Conservation (phyloP, 129 eudicot genomes). For the Artemisia argyi region DNA sequence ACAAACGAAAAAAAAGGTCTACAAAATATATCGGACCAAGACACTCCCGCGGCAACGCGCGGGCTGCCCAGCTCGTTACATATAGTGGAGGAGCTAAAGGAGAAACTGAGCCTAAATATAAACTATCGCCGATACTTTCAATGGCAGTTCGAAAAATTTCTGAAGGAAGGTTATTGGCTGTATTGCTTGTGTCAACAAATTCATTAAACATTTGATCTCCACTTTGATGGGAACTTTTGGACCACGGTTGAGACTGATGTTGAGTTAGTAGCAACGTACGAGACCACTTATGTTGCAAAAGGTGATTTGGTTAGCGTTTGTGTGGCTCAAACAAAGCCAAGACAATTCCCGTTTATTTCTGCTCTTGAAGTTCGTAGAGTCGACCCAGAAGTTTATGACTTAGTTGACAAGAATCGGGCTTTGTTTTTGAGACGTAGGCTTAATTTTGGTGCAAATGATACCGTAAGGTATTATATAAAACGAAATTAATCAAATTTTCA, state of each 20-base stretch:
- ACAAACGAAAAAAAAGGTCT: no score
- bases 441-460: slow-evolving; percentile 28
- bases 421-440: slow-evolving; percentile 25
- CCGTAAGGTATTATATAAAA: slow-evolving; percentile 21
- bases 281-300: slow-evolving; percentile 35
- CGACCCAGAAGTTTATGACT: slow-evolving; percentile 17
- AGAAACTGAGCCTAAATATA: slow-evolving; percentile 3
- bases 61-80: no score
- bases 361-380: slow-evolving; percentile 35
- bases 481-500: background rate
- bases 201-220: slow-evolving; percentile 35
- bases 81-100: background rate
- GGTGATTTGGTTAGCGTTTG: slow-evolving; percentile 27
- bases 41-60: no score
- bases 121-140: slow-evolving; percentile 7
- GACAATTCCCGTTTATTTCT: slow-evolving; percentile 36
- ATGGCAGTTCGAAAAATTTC: slow-evolving; percentile 25
- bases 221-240: slow-evolving; percentile 43
- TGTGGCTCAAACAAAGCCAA: slow-evolving; percentile 36
- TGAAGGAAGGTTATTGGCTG: slow-evolving; percentile 27
- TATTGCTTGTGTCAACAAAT: background rate
- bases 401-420: slow-evolving; percentile 21
- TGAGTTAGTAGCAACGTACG: slow-evolving; percentile 4
- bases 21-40: no score
- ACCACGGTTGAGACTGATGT: slow-evolving; percentile 20